Evolutionary conservation across 257 asterid genomes (phyloP).

Genomic region (Ophiorrhiza pumila): DNA sequence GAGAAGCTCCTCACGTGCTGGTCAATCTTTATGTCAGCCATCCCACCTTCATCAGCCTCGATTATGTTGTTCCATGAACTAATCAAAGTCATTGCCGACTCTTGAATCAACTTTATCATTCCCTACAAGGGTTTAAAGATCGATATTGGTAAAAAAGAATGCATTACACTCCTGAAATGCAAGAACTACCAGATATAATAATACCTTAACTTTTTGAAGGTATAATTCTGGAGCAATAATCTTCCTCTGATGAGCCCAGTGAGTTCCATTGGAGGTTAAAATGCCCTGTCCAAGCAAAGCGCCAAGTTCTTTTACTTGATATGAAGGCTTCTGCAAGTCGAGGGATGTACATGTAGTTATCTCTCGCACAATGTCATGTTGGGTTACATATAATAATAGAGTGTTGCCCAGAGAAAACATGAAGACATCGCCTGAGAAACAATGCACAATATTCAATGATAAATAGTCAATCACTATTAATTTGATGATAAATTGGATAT

Average conservation of each 20-base stretch:
- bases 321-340: conserved; percentile 39
- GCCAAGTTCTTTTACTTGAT: conserved; percentile 31
- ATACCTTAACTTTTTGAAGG: conserved; percentile 48
- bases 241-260: conserved; percentile 41
- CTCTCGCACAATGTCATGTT: conserved; percentile 40
- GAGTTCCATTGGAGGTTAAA: conserved; percentile 31
- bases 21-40: conserved; percentile 26
- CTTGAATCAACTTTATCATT: conserved; percentile 1
- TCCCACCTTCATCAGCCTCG: not conserved
- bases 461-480: too few species aligned
- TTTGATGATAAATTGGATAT: too few species aligned
- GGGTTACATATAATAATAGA: conserved; percentile 29
- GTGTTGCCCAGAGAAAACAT: conserved; percentile 29
- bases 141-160: not conserved
- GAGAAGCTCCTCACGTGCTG: conserved; percentile 20
- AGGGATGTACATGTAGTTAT: conserved; percentile 36
- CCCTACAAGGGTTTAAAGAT: not conserved
- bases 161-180: not conserved
- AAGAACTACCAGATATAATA: too few species aligned
- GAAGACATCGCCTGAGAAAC: conserved; percentile 28
- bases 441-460: not conserved
- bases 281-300: conserved; percentile 39
- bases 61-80: not conserved
- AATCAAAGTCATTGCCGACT: not conserved
- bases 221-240: conserved; percentile 43